Evolutionary conservation across 371 early-diverging fungal genomes (phyloP).

Genomic region (Blakeslea trispora): DNA sequence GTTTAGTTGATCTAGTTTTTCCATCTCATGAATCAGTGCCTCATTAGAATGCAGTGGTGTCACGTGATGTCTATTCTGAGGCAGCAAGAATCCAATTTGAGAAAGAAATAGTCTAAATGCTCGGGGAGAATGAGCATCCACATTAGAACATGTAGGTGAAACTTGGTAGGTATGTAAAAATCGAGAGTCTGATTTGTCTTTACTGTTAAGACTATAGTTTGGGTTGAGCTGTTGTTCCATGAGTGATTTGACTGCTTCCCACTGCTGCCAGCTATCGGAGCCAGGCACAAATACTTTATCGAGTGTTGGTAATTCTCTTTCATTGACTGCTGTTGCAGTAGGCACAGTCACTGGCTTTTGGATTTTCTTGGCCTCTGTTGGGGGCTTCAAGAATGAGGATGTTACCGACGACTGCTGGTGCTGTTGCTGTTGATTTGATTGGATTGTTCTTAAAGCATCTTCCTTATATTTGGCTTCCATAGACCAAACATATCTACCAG

Average conservation of each 20-base stretch:
- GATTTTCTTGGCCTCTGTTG: neutral
- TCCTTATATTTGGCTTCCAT: conserved; percentile 56
- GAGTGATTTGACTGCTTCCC: conserved; percentile 31
- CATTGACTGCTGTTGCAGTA: conserved; percentile 25
- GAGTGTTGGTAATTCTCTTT: conserved; percentile 42
- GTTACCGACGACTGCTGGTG: neutral
- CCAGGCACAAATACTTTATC: conserved; percentile 37
- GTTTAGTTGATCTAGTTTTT: conserved; percentile 64
- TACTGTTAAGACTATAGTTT: conserved; percentile 3
- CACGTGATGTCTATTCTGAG: conserved; percentile 59
- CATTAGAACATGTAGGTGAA: conserved; percentile 20
- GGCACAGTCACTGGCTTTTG: conserved; percentile 15
- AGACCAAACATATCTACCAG: conserved; percentile 74
- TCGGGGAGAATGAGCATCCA: conserved; percentile 37
- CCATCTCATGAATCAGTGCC: conserved; percentile 62
- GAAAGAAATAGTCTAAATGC: conserved; percentile 67
- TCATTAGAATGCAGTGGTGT: conserved; percentile 66
- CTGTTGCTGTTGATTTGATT: conserved; percentile 6
- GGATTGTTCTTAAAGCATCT: conserved; percentile 3
- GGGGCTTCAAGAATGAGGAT: neutral
- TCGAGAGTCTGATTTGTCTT: conserved; percentile 2
- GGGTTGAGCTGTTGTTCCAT: conserved; percentile 29
- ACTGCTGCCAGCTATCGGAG: conserved; percentile 39
- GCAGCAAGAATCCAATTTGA: conserved; percentile 64
- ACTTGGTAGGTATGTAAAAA: conserved; percentile 10